phyloP scores from a whole-genome alignment of 768 basidiomycete species.

The Lentinula sp. region DNA sequence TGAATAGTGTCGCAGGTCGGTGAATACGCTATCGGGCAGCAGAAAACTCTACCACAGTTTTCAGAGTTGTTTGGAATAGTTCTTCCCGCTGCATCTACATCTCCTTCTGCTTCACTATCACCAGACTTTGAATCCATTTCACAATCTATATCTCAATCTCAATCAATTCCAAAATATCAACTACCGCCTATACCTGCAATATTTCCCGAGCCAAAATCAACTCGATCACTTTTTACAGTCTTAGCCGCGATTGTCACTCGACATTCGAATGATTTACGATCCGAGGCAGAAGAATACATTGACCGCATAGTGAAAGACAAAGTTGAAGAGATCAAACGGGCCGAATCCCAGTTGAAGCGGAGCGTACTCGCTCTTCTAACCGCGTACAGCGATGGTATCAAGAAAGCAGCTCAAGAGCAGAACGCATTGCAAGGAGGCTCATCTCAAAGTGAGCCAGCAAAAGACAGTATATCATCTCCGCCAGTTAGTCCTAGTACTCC shows the following conservation, averaged over 20 bases:
- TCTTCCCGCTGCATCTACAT: neutral
- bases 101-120: neutral
- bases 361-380: constrained; percentile 41
- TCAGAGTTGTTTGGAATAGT: constrained; percentile 5
- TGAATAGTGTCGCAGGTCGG: neutral
- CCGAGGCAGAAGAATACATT: constrained; percentile 36
- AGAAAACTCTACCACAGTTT: neutral
- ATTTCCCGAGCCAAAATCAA: constrained; percentile 44
- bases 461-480: neutral
- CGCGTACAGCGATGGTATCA: constrained; percentile 29
- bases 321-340: constrained; percentile 31
- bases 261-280: constrained; percentile 31
- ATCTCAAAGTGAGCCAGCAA: neutral
- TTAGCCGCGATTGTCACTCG: constrained; percentile 33
- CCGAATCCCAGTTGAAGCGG: constrained; percentile 31
- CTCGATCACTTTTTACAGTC: constrained; percentile 41
- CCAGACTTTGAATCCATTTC: neutral
- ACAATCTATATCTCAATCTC: neutral
- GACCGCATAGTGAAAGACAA: constrained; percentile 30
- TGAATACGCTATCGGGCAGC: neutral
- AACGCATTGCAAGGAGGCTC: neutral
- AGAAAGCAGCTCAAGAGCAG: constrained; percentile 24
- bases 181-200: constrained; percentile 38
- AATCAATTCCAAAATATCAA: constrained; percentile 7
- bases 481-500: constrained; percentile 4